Base-by-base conservation (phyloP, 2,329 filamentous ascomycete genomes). In the Cercospora sojina region DNA sequence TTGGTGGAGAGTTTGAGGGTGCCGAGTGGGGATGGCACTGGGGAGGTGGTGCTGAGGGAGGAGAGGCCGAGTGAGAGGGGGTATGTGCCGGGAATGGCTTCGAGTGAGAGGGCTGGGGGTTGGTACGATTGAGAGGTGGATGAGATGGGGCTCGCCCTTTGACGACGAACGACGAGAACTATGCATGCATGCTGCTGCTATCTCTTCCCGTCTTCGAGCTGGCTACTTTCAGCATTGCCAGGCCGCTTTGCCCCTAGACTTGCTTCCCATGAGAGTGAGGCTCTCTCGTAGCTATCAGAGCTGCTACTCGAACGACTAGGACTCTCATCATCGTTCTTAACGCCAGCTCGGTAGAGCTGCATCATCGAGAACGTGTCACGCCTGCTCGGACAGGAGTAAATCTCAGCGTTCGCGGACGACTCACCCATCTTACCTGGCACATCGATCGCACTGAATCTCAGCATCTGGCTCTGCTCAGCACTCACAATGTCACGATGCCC, bases 1-100 rank as follows among this genome's bases (percentile, higher is more conserved):
- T 61, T 71, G 67, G 59, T 71, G 38, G 70, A 73, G 67, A 73
- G 70, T 66, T 25, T 73, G 60, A 65, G 67, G 20, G 43, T 59
- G 41, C 59, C 56, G 10, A 18, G 8, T 4, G 51, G 16, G 3
- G 43, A 23, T 18, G 20, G 29, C 7, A 51, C 38, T 10, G 25
- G 18, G 20, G 57, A 51, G 13, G 4, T 58, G 2, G 43, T 49
- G 27, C 20, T 65, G 53, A 58, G 53, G 56, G 63, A 69, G 18
- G 70, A 70, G 57, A 32, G 66, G 49, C 65, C 68, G 43, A 60
- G 58, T 20, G 64, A 66, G 35, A 66, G 58, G 27, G 38, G 20
- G 20, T 65, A 64, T 58, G 57, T 67, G 27, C 66, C 65, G 38
- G 68, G 68, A 3, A 62, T 57, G 31, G 58, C 49, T 7, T 58